Conservation (phyloP, 1,284 basidiomycete species). For the Microbotryum intermedium region DNA sequence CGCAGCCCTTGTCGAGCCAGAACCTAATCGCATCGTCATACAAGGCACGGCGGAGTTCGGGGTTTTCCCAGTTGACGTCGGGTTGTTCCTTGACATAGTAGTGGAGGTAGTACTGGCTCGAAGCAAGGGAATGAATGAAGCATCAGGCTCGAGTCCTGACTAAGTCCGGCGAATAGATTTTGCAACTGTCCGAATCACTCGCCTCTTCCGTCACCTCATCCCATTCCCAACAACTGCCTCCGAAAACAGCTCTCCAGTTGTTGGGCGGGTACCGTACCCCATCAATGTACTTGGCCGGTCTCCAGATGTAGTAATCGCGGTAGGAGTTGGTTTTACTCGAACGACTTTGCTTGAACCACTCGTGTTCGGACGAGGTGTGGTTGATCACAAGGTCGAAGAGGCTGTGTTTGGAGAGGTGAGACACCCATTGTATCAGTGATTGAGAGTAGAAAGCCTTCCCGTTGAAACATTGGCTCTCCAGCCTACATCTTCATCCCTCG, state of each 20-base stretch:
- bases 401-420: conserved; percentile 2
- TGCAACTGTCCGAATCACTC: background rate
- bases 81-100: conserved; percentile 62
- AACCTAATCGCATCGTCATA: conserved; percentile 59
- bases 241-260: conserved; percentile 63
- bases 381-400: conserved; percentile 75
- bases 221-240: conserved; percentile 65
- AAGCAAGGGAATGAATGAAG: background rate
- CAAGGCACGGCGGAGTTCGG: conserved; percentile 18
- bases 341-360: conserved; percentile 62
- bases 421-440: too few species aligned
- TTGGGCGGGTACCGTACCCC: conserved; percentile 56
- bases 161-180: too few species aligned
- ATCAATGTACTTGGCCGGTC: conserved; percentile 23
- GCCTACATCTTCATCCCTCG: conserved; percentile 51
- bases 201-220: conserved; percentile 55
- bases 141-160: too few species aligned
- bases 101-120: conserved; percentile 56
- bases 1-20: conserved; percentile 63
- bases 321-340: conserved; percentile 53
- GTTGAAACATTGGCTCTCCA: conserved; percentile 1
- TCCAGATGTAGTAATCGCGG: conserved; percentile 46
- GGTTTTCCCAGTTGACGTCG: conserved; percentile 70
- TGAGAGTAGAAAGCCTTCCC: too few species aligned
- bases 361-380: conserved; percentile 65